Percentiles rank a stretch among this genome's conserved stretches.
These are phyloP conservation scores for Chlorella sp. DNA, from an alignment of 139 green algal genomes.

Conservation along the genomic window DNA sequence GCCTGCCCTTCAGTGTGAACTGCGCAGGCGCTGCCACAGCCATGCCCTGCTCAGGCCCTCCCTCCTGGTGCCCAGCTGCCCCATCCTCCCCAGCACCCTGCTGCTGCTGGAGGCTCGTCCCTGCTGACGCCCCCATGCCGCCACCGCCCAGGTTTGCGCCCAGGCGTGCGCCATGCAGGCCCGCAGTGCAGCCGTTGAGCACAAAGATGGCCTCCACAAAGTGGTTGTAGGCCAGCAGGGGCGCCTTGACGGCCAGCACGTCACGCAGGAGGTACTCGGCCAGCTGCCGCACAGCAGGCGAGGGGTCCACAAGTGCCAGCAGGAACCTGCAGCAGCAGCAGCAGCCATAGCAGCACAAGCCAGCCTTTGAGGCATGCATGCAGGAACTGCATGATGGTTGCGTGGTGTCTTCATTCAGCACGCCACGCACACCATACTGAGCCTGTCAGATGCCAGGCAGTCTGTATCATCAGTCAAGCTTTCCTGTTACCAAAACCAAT, in stretches of 20 bases:
- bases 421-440: no score
- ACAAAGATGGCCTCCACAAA: slow-evolving; percentile 86
- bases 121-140: background rate
- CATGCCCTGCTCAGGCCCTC: background rate
- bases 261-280: slow-evolving; percentile 48
- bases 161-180: slow-evolving; percentile 16
- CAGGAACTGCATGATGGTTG: no score
- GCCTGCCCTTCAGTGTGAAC: background rate
- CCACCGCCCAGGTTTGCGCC: background rate
- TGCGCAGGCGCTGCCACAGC: background rate
- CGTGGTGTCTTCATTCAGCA: no score
- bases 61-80: slow-evolving; percentile 11
- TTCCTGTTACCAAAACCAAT: no score
- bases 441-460: no score
- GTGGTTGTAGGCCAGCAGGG: slow-evolving; percentile 85
- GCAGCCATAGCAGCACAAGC: no score
- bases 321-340: no score
- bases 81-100: slow-evolving; percentile 22
- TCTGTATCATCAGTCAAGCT: no score
- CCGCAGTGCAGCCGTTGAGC: slow-evolving; percentile 70
- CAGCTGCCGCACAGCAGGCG: slow-evolving; percentile 27
- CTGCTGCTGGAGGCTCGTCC: background rate
- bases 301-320: slow-evolving; percentile 74
- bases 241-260: slow-evolving; percentile 50
- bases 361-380: no score